These are phyloP conservation scores for Artemisia argyi DNA, from an alignment of 129 eudicot species.

Conservation along the genomic window DNA sequence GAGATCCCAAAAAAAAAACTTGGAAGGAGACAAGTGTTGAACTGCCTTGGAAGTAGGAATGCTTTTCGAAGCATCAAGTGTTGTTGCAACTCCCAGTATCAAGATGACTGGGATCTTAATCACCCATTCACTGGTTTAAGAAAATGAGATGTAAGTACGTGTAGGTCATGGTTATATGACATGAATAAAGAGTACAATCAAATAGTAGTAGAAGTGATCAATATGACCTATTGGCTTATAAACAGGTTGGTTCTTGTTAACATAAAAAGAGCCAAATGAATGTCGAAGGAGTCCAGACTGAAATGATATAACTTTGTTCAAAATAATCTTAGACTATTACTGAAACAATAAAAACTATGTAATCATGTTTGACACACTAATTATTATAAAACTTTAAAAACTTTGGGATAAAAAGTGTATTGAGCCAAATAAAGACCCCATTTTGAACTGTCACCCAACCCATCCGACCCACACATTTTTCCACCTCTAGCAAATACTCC, in stretches of 20 bases:
- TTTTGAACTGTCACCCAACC: no score
- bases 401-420: no score
- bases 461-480: not conserved
- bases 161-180: slow-evolving; percentile 3
- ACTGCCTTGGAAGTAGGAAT: slow-evolving; percentile 57
- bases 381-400: no score
- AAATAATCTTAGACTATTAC: no score
- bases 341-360: not conserved
- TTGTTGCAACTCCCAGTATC: slow-evolving; percentile 83
- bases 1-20: slow-evolving; percentile 71
- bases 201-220: not conserved
- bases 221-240: not conserved
- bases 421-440: not conserved
- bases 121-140: slow-evolving; percentile 82
- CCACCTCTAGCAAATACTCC: not conserved
- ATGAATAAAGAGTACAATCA: slow-evolving; percentile 15
- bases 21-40: slow-evolving; percentile 46
- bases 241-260: not conserved
- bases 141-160: not conserved
- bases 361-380: not conserved
- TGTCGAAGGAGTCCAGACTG: no score
- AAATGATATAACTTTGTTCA: no score
- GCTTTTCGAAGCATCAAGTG: slow-evolving; percentile 60
- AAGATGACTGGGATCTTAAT: no score
- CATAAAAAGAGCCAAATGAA: no score